Conservation (phyloP, 2,329 filamentous ascomycete genomes). For the Colletotrichum sp. region DNA sequence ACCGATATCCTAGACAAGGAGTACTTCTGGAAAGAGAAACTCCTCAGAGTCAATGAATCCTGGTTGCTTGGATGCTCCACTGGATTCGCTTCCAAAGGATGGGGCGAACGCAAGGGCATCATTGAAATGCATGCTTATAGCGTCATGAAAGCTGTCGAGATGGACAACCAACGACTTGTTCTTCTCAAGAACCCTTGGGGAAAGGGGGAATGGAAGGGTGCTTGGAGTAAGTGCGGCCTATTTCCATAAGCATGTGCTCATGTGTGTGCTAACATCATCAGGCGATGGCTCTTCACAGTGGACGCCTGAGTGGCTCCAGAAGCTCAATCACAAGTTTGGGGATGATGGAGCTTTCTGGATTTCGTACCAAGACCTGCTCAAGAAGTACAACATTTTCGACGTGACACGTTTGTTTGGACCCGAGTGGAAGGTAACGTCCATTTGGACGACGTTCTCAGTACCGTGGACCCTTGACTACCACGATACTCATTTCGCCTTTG, state of each 20-base stretch:
- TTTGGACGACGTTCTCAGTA: constrained; percentile 58
- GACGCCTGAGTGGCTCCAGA: constrained; percentile 75
- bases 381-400: constrained; percentile 48
- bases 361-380: constrained; percentile 48
- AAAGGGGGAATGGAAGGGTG: constrained; percentile 78
- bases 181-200: constrained; percentile 82
- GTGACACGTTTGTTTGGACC: constrained; percentile 51
- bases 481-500: constrained; percentile 58
- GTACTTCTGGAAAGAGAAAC: constrained; percentile 77
- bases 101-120: constrained; percentile 60
- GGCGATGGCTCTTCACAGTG: constrained; percentile 76
- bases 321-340: constrained; percentile 69
- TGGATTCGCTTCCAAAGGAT: constrained; percentile 49
- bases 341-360: constrained; percentile 67
- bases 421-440: constrained; percentile 56
- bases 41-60: constrained; percentile 78
- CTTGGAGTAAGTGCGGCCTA: constrained; percentile 61
- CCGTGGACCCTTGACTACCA: constrained; percentile 63
- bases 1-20: constrained; percentile 74
- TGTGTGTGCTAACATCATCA: constrained; percentile 25
- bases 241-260: neutral
- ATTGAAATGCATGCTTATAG: constrained; percentile 66
- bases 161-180: constrained; percentile 67
- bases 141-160: constrained; percentile 62
- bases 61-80: constrained; percentile 72